These are phyloP conservation scores for Camelina hispida DNA, from an alignment of 345 rosid genomes.

Conservation along the genomic window DNA sequence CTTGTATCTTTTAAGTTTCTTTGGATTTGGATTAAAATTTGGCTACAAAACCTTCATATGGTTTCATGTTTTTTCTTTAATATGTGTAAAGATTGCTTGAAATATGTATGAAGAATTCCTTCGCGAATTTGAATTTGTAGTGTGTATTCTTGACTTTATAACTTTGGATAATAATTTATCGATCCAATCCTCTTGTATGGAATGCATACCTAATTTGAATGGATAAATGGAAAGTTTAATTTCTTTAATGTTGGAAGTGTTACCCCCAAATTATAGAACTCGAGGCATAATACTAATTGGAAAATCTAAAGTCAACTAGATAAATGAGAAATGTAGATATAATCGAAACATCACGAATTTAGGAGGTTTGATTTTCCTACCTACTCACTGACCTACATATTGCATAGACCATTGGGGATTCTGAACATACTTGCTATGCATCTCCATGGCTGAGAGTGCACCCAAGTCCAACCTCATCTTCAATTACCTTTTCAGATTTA, in stretches of 20 bases:
- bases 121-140: neutral
- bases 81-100: slow-evolving; percentile 1
- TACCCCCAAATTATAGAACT: neutral
- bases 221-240: neutral
- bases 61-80: neutral
- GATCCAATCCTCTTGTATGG: slow-evolving; percentile 6
- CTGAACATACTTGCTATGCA: neutral
- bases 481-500: too few relatives aligned
- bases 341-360: neutral
- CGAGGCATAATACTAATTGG: neutral
- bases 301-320: neutral
- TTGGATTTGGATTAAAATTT: neutral
- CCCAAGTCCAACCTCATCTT: too few relatives aligned
- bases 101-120: neutral
- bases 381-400: too few relatives aligned
- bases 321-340: neutral
- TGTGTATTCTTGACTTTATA: neutral
- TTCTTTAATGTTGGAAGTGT: neutral
- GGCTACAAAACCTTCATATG: neutral
- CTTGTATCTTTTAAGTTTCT: slow-evolving; percentile 5
- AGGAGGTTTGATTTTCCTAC: neutral
- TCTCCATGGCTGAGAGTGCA: neutral
- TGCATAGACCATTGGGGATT: neutral
- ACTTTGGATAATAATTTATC: neutral
- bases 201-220: neutral